These are phyloP conservation scores for Debaryomycetaceae sp. DNA, from an alignment of 1,139 yeast genomes.

Conservation along the genomic window DNA sequence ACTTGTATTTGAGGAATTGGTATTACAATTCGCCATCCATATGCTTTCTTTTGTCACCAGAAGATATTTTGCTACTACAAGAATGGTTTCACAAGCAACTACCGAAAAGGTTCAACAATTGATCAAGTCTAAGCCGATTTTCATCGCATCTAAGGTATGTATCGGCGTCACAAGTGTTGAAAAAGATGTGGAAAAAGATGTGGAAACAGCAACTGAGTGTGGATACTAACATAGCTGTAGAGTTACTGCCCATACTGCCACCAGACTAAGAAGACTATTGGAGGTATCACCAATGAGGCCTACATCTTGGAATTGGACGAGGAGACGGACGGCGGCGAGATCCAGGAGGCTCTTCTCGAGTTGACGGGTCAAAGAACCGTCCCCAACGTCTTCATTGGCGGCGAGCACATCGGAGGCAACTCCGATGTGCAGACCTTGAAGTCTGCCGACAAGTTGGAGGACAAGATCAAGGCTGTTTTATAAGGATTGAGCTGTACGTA, in stretches of 20 bases:
- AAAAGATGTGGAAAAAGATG: neutral
- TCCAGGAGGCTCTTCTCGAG: constrained; percentile 74
- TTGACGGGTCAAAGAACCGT: constrained; percentile 90
- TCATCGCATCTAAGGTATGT: constrained; percentile 77
- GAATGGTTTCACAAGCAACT: constrained; percentile 47
- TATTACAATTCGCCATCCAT: neutral
- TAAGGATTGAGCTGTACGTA: constrained; percentile 10
- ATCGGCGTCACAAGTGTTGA: neutral
- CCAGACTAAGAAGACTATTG: constrained; percentile 57
- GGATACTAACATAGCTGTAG: constrained; percentile 12
- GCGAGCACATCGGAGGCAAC: constrained; percentile 93
- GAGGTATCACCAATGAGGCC: constrained; percentile 51
- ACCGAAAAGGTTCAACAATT: constrained; percentile 57
- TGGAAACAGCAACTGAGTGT: neutral
- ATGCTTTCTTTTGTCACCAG: neutral
- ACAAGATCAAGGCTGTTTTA: constrained; percentile 39
- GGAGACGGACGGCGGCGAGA: constrained; percentile 39
- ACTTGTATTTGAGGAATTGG: no score
- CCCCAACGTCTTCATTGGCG: constrained; percentile 86
- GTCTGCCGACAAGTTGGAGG: constrained; percentile 29
- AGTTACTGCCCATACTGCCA: constrained; percentile 69
- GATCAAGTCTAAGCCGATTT: constrained; percentile 65
- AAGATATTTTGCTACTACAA: constrained; percentile 9
- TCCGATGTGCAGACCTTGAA: constrained; percentile 71
- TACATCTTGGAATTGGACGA: constrained; percentile 64